Evolutionary conservation across 306 rosid genomes (phyloP).

Genomic region (Glycine latifolia): DNA sequence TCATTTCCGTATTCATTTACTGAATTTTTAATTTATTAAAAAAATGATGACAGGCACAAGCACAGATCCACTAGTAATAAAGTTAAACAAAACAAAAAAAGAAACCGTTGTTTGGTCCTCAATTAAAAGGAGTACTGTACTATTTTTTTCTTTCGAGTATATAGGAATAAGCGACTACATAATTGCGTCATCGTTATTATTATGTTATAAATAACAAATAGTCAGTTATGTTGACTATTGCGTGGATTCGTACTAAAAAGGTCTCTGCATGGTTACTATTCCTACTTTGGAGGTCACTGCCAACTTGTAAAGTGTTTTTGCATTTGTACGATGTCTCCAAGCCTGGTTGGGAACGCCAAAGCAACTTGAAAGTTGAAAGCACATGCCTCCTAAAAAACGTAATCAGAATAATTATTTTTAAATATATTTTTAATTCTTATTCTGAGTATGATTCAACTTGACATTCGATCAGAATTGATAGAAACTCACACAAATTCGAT

Average conservation of each 20-base stretch:
- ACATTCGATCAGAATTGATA: too few relatives aligned
- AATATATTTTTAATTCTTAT: too few relatives aligned
- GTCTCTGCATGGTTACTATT: too few relatives aligned
- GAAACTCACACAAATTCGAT: too few relatives aligned
- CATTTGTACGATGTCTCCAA: background rate
- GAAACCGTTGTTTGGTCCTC: background rate
- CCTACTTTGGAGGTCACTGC: background rate
- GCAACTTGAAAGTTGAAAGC: background rate
- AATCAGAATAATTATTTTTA: too few relatives aligned
- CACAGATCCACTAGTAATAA: background rate
- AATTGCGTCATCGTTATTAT: constrained; percentile 2
- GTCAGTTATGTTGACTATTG: background rate
- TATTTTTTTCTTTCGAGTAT: background rate
- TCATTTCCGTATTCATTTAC: background rate
- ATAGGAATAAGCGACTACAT: background rate
- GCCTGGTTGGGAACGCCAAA: too few relatives aligned
- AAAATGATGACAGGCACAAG: background rate
- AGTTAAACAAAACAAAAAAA: background rate
- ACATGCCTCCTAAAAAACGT: too few relatives aligned
- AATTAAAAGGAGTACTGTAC: too few relatives aligned
- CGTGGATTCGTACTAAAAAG: background rate
- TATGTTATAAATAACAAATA: background rate
- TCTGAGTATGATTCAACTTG: too few relatives aligned
- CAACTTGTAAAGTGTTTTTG: background rate
- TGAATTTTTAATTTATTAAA: background rate